These are phyloP conservation scores for Pichia occidentalis DNA, from an alignment of 805 yeast genomes.

Conservation along the genomic window DNA sequence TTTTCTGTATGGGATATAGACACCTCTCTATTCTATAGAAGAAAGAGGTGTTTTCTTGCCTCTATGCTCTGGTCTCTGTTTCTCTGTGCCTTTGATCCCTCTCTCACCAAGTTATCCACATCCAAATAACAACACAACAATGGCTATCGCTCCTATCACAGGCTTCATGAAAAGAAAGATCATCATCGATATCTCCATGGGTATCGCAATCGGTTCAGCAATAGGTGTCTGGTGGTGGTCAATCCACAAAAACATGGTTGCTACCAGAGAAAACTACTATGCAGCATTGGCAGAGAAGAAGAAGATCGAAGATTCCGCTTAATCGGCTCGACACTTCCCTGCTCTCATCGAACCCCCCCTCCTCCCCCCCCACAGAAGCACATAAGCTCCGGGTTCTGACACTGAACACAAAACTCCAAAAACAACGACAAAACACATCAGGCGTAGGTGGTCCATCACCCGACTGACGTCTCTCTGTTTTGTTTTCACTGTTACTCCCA, in stretches of 20 bases:
- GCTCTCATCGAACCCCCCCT: neutral
- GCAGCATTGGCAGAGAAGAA: conserved; percentile 70
- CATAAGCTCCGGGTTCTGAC: no score
- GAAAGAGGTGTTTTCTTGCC: no score
- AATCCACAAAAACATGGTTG: conserved; percentile 67
- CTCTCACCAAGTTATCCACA: no score
- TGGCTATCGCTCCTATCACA: conserved; percentile 81
- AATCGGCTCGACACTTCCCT: conserved; percentile 3
- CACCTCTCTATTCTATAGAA: no score
- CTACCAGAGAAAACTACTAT: conserved; percentile 80
- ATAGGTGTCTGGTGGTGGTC: conserved; percentile 79
- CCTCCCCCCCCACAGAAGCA: neutral
- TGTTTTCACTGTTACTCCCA: no score
- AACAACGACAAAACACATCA: no score
- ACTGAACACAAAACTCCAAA: no score
- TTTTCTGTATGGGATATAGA: no score
- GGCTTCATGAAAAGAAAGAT: conserved; percentile 79
- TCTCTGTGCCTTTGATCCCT: no score
- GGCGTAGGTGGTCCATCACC: no score
- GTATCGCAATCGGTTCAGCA: conserved; percentile 35
- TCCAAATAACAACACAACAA: conserved; percentile 22
- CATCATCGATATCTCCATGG: conserved; percentile 69
- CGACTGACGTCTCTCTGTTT: no score
- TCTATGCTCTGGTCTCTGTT: no score
- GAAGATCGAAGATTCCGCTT: conserved; percentile 45